These are phyloP conservation scores for Nemania sp. DNA, from an alignment of 2,329 filamentous ascomycete genomes.

Conservation along the genomic window DNA sequence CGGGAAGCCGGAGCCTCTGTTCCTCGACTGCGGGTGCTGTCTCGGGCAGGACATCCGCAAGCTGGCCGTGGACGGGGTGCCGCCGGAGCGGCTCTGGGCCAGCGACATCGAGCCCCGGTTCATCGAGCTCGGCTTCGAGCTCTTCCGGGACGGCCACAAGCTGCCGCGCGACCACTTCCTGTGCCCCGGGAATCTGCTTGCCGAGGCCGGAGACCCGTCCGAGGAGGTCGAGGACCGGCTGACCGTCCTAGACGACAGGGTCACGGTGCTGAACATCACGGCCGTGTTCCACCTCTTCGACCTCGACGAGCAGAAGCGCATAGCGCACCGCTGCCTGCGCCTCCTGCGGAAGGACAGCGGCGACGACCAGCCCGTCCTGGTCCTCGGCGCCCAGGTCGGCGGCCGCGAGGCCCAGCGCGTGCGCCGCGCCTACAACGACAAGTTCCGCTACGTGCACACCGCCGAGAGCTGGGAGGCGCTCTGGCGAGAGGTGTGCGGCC, in stretches of 20 bases:
- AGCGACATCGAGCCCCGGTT: slow-evolving; percentile 44
- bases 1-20: slow-evolving; percentile 34
- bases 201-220: slow-evolving; percentile 24
- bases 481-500: slow-evolving; percentile 32
- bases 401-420: slow-evolving; percentile 12
- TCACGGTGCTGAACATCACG: slow-evolving; percentile 40
- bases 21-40: slow-evolving; percentile 50
- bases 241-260: slow-evolving; percentile 39
- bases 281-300: slow-evolving; percentile 48
- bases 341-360: slow-evolving; percentile 39
- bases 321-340: slow-evolving; percentile 36
- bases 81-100: slow-evolving; percentile 38
- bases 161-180: slow-evolving; percentile 43
- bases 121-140: slow-evolving; percentile 47
- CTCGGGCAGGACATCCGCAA: slow-evolving; percentile 50
- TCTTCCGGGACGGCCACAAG: slow-evolving; percentile 46
- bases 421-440: slow-evolving; percentile 8
- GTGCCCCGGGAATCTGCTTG: slow-evolving; percentile 40
- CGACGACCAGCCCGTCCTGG: slow-evolving; percentile 38
- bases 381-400: slow-evolving; percentile 38
- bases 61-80: slow-evolving; percentile 44
- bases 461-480: slow-evolving; percentile 33
- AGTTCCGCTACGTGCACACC: slow-evolving; percentile 31
- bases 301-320: slow-evolving; percentile 41
- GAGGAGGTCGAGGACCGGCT: slow-evolving; percentile 41